These are phyloP conservation scores for Lecanoromycetidae sp. DNA, from an alignment of 2,329 filamentous ascomycete genomes.

Conservation along the genomic window DNA sequence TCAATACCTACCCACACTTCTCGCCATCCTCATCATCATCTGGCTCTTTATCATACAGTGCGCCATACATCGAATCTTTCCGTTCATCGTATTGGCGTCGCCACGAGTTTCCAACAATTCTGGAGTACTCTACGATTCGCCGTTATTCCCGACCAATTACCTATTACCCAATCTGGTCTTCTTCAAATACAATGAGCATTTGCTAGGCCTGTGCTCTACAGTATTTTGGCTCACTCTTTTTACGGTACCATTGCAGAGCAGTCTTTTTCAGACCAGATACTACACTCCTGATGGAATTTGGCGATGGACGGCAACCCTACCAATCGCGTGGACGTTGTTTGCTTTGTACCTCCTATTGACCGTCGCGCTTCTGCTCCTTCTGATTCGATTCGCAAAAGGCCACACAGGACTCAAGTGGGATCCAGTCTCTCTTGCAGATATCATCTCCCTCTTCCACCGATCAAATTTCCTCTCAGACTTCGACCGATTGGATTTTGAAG, in stretches of 20 bases:
- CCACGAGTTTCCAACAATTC: conserved; percentile 47
- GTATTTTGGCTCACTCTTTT: conserved; percentile 69
- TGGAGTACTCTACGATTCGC: conserved; percentile 51
- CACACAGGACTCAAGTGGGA: conserved; percentile 78
- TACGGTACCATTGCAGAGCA: conserved; percentile 68
- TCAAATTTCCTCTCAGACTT: conserved; percentile 70
- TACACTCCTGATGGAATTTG: conserved; percentile 52
- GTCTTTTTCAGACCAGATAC: conserved; percentile 56
- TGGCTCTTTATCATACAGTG: conserved; percentile 65
- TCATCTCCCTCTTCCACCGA: conserved; percentile 64
- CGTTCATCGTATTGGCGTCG: conserved; percentile 66
- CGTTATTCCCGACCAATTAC: conserved; percentile 49
- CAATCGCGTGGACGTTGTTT: conserved; percentile 66
- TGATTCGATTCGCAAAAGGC: conserved; percentile 52
- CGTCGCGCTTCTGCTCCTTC: conserved; percentile 44
- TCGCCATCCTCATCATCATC: conserved; percentile 59
- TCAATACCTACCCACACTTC: conserved; percentile 67
- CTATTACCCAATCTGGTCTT: conserved; percentile 56
- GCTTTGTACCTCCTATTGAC: conserved; percentile 59
- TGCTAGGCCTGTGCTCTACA: conserved; percentile 54
- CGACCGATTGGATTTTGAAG: conserved; percentile 49
- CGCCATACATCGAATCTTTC: conserved; percentile 63
- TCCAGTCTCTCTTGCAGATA: conserved; percentile 65
- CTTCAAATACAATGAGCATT: conserved; percentile 56
- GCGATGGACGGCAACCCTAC: conserved; percentile 69